Evolutionary conservation across 768 basidiomycete genomes (phyloP).

Genomic region (Auricularia cornea): DNA sequence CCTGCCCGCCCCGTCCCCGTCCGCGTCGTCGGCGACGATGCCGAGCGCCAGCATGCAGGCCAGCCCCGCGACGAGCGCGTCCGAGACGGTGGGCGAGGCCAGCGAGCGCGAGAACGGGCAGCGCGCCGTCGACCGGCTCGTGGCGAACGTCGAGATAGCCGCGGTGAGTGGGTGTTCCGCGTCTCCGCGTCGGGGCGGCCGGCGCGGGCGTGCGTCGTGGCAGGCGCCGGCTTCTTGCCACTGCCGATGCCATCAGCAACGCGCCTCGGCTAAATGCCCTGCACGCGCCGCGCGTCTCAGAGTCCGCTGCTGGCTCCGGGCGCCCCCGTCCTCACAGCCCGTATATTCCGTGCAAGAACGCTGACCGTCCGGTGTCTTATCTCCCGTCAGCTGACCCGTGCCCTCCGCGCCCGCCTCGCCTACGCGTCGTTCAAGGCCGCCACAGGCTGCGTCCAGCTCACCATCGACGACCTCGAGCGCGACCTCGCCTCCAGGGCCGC

Average conservation of each 20-base stretch:
- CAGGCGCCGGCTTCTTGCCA: background rate
- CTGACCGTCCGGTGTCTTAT: slow-evolving; percentile 11
- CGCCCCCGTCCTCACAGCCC: background rate
- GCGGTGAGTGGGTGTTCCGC: slow-evolving; percentile 50
- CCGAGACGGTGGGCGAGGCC: slow-evolving; percentile 30
- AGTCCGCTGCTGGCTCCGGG: slow-evolving; percentile 6
- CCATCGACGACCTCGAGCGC: slow-evolving; percentile 60
- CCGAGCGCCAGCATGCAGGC: slow-evolving; percentile 41
- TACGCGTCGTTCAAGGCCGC: slow-evolving; percentile 81
- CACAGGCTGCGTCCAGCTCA: slow-evolving; percentile 57
- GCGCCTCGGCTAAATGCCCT: slow-evolving; percentile 6
- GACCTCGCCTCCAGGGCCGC: background rate
- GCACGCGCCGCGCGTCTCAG: slow-evolving; percentile 11
- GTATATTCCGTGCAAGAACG: background rate
- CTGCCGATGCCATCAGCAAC: background rate
- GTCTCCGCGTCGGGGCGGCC: background rate
- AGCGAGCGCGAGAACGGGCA: slow-evolving; percentile 53
- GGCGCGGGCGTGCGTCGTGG: background rate
- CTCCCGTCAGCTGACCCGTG: slow-evolving; percentile 60
- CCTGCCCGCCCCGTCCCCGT: background rate
- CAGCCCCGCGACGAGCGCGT: slow-evolving; percentile 29
- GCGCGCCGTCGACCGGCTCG: slow-evolving; percentile 63
- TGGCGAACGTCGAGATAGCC: slow-evolving; percentile 70
- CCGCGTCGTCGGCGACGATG: slow-evolving; percentile 34
- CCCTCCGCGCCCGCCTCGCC: slow-evolving; percentile 68